A percentile compares a stretch with the other conserved stretches of the same genome.
Evolutionary conservation across 176 grass and related monocot species (phyloP).

Genomic region (Olyra latifolia): DNA sequence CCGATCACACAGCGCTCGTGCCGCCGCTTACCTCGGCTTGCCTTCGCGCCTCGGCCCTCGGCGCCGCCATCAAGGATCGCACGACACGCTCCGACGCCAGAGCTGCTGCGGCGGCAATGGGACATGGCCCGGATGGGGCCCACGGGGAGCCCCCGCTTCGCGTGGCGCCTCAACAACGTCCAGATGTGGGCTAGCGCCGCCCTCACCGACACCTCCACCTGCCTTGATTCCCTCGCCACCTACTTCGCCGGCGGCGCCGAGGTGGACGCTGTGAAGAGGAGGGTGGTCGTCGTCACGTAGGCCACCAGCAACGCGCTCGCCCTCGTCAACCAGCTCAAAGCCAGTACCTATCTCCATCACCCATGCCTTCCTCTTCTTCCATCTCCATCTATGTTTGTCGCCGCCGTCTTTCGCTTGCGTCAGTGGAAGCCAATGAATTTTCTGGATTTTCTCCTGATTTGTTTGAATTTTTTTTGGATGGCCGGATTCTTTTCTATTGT

Average conservation of each 20-base stretch:
- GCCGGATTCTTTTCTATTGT: too few species aligned
- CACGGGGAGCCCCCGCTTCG: constrained; percentile 41
- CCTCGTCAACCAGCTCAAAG: constrained; percentile 67
- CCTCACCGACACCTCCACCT: constrained; percentile 68
- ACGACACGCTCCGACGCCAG: constrained; percentile 54
- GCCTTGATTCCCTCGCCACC: constrained; percentile 63
- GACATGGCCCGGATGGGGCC: constrained; percentile 65
- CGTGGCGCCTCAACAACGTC: constrained; percentile 64
- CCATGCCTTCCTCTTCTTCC: not conserved
- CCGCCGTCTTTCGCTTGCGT: too few species aligned
- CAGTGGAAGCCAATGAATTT: too few species aligned
- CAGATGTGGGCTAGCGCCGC: constrained; percentile 88
- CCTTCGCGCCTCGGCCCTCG: not conserved
- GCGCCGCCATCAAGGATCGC: constrained; percentile 62
- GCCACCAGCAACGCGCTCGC: constrained; percentile 78
- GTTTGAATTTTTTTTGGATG: too few species aligned
- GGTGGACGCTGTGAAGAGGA: constrained; percentile 28
- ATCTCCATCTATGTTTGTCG: not conserved
- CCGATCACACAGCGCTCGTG: constrained; percentile 49
- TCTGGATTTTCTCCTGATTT: too few species aligned
- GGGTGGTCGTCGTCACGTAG: constrained; percentile 46
- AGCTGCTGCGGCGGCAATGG: constrained; percentile 50
- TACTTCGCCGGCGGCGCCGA: not conserved
- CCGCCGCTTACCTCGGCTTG: constrained; percentile 45
- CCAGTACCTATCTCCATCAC: not conserved